Evolutionary conservation across 345 rosid species (phyloP).

Genomic region (Sonneratia caseolaris): DNA sequence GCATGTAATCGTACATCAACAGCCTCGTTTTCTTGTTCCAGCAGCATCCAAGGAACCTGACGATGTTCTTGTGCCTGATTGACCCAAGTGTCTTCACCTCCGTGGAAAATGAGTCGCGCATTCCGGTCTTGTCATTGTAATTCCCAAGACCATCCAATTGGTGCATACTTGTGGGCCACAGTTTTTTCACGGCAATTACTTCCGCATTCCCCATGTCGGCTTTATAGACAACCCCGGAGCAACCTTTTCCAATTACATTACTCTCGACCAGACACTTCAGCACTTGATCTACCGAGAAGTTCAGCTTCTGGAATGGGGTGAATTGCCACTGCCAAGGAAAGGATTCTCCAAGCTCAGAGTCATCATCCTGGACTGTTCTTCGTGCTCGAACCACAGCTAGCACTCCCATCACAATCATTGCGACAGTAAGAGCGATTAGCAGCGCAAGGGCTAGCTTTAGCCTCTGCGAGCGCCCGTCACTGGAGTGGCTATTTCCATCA

Average conservation of each 20-base stretch:
- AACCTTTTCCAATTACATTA: conserved; percentile 89
- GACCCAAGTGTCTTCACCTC: conserved; percentile 87
- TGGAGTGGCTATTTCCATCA: conserved; percentile 22
- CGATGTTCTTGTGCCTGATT: conserved; percentile 90
- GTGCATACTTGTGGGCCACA: conserved; percentile 53
- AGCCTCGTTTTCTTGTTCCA: conserved; percentile 74
- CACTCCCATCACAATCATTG: conserved; percentile 64
- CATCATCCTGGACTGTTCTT: conserved; percentile 34
- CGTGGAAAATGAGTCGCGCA: conserved; percentile 91
- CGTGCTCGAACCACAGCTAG: conserved; percentile 51
- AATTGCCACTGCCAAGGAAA: conserved; percentile 98
- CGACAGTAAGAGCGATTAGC: conserved; percentile 54
- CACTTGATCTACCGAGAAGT: conserved; percentile 74
- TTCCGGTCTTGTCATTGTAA: conserved; percentile 36
- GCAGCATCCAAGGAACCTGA: conserved; percentile 84
- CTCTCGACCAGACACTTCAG: conserved; percentile 67
- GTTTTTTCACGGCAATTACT: conserved; percentile 88
- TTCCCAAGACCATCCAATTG: conserved; percentile 27
- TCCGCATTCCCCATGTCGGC: conserved; percentile 83
- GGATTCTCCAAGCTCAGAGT: conserved; percentile 77
- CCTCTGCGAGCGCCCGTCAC: conserved; percentile 31
- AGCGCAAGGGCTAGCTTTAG: conserved; percentile 67
- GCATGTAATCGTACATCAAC: conserved; percentile 92
- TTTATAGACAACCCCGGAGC: conserved; percentile 81
- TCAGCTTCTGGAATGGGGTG: conserved; percentile 92